These are phyloP conservation scores for Candida methanosorbosa DNA, from an alignment of 805 yeast genomes.

Conservation along the genomic window DNA sequence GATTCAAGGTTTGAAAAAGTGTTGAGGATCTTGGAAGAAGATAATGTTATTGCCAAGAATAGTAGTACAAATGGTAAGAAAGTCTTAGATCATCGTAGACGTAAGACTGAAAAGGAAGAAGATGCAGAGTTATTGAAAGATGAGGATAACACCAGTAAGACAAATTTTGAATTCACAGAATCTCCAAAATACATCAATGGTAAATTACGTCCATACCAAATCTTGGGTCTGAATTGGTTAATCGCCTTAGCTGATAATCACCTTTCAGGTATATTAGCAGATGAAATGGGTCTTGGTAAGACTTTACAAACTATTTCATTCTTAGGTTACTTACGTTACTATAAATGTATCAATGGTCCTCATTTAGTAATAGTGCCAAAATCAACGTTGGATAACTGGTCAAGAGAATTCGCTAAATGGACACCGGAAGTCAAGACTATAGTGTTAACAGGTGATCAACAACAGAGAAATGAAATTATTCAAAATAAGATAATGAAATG, in stretches of 20 bases:
- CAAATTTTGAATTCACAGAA: conserved; percentile 39
- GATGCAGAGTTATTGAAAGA: conserved; percentile 68
- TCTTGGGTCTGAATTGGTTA: conserved; percentile 78
- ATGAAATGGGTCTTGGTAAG: conserved; percentile 83
- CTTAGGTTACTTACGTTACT: conserved; percentile 60
- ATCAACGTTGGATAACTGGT: conserved; percentile 76
- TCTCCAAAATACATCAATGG: conserved; percentile 52
- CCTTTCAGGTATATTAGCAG: conserved; percentile 71
- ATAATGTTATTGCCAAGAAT: conserved; percentile 4
- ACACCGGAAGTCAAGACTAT: conserved; percentile 70
- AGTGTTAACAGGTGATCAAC: conserved; percentile 69
- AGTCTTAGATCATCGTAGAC: conserved; percentile 35
- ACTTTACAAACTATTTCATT: conserved; percentile 75
- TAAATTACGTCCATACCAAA: conserved; percentile 59
- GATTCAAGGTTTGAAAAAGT: conserved; percentile 51
- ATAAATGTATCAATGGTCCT: conserved; percentile 57
- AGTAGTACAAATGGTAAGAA: conserved; percentile 10
- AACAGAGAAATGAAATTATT: conserved; percentile 49
- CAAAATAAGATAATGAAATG: conserved; percentile 41
- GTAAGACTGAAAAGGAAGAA: conserved; percentile 72
- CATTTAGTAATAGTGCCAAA: conserved; percentile 72
- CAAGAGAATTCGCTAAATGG: conserved; percentile 69
- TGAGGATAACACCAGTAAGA: conserved; percentile 28
- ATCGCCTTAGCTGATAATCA: conserved; percentile 59
- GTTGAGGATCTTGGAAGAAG: conserved; percentile 31